phyloP scores from a whole-genome alignment of 1,284 basidiomycete genomes.

The Malassezia yamatoensis region DNA sequence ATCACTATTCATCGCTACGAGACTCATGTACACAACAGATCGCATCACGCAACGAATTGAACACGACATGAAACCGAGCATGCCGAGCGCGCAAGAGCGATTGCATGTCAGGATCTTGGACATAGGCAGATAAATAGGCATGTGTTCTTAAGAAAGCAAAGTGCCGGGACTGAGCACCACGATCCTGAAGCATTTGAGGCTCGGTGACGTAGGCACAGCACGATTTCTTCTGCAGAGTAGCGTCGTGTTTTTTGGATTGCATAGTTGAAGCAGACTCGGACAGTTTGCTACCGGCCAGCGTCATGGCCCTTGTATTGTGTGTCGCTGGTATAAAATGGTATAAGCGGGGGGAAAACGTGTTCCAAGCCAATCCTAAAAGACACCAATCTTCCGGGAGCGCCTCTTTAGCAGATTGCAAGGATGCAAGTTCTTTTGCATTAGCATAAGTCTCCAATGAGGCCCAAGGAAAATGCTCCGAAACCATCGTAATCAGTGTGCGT shows the following conservation, averaged over 20 bases:
- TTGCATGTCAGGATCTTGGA: not conserved
- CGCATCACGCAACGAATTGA: not conserved
- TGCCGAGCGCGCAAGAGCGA: slow-evolving; percentile 4
- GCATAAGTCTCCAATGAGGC: slow-evolving; percentile 52
- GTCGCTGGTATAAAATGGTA: no score
- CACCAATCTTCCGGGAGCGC: slow-evolving; percentile 87
- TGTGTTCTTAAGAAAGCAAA: not conserved
- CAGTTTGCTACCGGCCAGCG: no score
- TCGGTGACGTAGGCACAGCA: slow-evolving; percentile 2
- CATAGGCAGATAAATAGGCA: not conserved
- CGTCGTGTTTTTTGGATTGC: no score
- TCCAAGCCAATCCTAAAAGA: slow-evolving; percentile 88
- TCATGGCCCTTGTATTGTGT: no score
- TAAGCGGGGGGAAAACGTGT: not conserved
- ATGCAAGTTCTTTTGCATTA: slow-evolving; percentile 6
- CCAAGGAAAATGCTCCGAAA: slow-evolving; percentile 80
- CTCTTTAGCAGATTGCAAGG: slow-evolving; percentile 51
- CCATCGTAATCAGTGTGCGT: slow-evolving; percentile 52
- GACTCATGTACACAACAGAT: not conserved
- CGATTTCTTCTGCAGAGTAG: no score
- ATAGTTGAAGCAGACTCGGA: no score
- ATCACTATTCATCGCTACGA: no score
- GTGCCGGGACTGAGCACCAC: not conserved
- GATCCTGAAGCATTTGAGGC: slow-evolving; percentile 7
- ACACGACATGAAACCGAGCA: slow-evolving; percentile 3